Evolutionary conservation across 139 green algal species (phyloP), one percentile per base, ranked within the genome.

Genomic region (Pseudopediastrum boryanum): DNA sequence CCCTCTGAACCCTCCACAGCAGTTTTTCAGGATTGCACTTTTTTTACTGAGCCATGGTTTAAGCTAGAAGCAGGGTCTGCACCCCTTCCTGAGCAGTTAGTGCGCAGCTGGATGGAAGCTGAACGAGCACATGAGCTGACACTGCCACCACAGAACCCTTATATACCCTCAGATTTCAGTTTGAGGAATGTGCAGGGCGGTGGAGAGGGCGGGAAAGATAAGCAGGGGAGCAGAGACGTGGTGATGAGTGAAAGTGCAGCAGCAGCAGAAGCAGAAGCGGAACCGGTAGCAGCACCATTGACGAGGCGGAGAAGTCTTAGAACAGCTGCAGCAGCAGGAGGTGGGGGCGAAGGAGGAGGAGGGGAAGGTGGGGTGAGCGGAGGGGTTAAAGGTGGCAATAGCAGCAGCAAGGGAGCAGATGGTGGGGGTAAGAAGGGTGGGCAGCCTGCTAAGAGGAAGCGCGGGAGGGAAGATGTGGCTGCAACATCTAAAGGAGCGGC

Each of bases 61-160:
- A 81, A 78, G 16, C 71, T 89, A 75, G 68, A 85, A 21, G 68
- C 69, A 10, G 64, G 79, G 36, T 77, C 59, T 12, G 41, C 80
- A 25, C 21, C 74, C 46, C 75, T 83, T 23, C 78, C 78, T 5
- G 58, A 68, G 9, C 29, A 61, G 31, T 42, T 83, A 16, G 58
- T 51, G 19, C 38, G 27, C 27, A 27, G 48, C 51, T 82, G 75
- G 75, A 35, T n/a, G 3, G 33, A 2, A 43, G 44, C 43, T 48
- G 61, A 81, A 23, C 56, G 36, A 56, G 61, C 61, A 42, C 25
- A 76, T 1, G 87, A 92, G 48, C 89, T 98, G 42, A 54, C 78
- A 12, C 83, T 98, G 71, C 94, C 94, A 0, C 90, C 89, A 1
- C 85, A 63, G 54, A 98, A 98, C 77, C 76, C 89, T 44, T 98